Conservation (phyloP, 805 yeast genomes). For the Cyberlindnera misumaiensis region DNA sequence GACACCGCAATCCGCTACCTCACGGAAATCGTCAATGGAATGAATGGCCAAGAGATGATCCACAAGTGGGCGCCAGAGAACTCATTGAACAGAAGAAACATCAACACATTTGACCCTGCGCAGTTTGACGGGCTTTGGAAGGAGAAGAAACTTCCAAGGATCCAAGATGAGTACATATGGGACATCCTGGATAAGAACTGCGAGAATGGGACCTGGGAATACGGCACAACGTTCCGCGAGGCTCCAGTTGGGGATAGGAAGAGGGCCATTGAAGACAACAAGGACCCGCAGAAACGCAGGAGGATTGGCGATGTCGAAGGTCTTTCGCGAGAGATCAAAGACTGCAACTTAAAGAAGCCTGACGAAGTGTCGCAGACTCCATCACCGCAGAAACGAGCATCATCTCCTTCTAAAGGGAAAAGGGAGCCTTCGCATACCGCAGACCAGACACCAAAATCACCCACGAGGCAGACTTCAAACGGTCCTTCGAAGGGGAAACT, state of each 20-base stretch:
- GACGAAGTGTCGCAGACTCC: background rate
- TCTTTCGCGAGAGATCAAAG: conserved; percentile 13
- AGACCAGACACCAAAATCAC: too few relatives aligned
- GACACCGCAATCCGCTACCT: conserved; percentile 27
- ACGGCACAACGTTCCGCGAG: conserved; percentile 12
- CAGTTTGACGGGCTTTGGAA: conserved; percentile 17
- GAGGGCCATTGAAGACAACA: conserved; percentile 1
- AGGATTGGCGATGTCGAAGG: conserved; percentile 8
- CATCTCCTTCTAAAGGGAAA: too few relatives aligned
- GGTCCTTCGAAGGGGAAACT: too few relatives aligned
- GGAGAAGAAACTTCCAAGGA: conserved; percentile 3
- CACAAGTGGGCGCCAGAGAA: conserved; percentile 28
- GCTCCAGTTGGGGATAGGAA: conserved; percentile 1
- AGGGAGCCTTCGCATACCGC: too few relatives aligned
- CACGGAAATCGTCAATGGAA: conserved; percentile 22
- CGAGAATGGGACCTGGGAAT: conserved; percentile 7
- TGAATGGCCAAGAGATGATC: conserved; percentile 18
- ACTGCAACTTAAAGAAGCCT: conserved; percentile 3
- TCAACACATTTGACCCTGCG: conserved; percentile 14
- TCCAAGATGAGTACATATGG: conserved; percentile 19
- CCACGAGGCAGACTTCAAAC: too few relatives aligned
- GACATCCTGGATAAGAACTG: conserved; percentile 11
- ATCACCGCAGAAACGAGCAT: background rate
- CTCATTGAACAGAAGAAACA: conserved; percentile 21
- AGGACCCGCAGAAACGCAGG: conserved; percentile 4